These are phyloP conservation scores for Xanthoconium purpureum DNA, from an alignment of 768 basidiomycete genomes.

Conservation along the genomic window DNA sequence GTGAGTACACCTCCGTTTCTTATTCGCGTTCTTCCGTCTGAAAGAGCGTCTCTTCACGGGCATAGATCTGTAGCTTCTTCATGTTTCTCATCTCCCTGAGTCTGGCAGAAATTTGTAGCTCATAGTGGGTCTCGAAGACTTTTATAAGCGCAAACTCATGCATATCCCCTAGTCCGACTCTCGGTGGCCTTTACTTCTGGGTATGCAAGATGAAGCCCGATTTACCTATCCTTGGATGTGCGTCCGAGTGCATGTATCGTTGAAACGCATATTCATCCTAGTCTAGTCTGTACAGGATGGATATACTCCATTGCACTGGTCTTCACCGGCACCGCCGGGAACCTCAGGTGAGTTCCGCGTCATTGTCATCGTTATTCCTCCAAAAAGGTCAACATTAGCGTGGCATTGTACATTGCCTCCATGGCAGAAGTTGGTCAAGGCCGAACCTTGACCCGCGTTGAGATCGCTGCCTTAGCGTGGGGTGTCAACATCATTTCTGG, in stretches of 20 bases:
- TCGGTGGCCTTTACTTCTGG: conserved; percentile 64
- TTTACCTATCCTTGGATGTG: conserved; percentile 50
- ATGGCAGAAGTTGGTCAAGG: conserved; percentile 48
- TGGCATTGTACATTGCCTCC: conserved; percentile 54
- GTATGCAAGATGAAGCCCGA: conserved; percentile 60
- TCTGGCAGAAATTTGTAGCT: conserved; percentile 56
- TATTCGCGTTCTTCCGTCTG: neutral
- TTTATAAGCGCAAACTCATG: neutral
- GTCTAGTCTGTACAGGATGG: conserved; percentile 48
- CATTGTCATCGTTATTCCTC: neutral
- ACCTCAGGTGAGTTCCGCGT: conserved; percentile 39
- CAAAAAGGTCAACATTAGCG: conserved; percentile 26
- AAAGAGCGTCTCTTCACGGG: neutral
- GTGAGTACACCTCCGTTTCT: conserved; percentile 29
- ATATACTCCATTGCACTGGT: conserved; percentile 60
- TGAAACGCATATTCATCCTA: neutral
- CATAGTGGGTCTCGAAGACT: conserved; percentile 37
- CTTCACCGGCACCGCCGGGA: conserved; percentile 58
- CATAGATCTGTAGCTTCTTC: conserved; percentile 52
- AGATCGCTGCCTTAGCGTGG: conserved; percentile 55
- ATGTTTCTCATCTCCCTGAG: conserved; percentile 57
- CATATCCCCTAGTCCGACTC: conserved; percentile 40
- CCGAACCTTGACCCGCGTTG: conserved; percentile 43
- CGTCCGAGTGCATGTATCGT: conserved; percentile 15
- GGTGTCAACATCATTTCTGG: conserved; percentile 54